Base-by-base conservation (phyloP, 2,329 filamentous ascomycete species). In the Aspergillus pseudoviridinutans region DNA sequence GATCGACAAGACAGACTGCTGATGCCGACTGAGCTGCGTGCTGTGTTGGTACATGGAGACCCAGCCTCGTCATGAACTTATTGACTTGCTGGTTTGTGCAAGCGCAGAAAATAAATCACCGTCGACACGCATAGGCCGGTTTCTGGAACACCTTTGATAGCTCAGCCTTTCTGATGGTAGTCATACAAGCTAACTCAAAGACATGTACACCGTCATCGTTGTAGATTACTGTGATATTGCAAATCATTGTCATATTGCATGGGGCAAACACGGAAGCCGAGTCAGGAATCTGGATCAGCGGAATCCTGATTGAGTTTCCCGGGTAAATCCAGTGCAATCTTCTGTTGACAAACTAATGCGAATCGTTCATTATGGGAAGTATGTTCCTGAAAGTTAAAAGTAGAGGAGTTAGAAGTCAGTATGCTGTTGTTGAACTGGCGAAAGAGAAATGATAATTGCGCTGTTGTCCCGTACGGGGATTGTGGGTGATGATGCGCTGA, bases 1-100 rank as follows among this genome's bases (percentile, higher is more conserved):
- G 8, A 59, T n/a, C 10, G 57, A 32, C 49, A 63, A 24, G 22
- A 56, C 50, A 9, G 27, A 24, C 38, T 54, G 28, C 42, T 63
- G 60, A 9, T 47, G 46, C 25, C 5, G 17, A 32, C 51, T 53
- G n/a, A 53, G 46, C 25, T 49, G 42, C n/a, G 7, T 4, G 42
- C 17, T 29, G 24, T 42, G 3, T 35, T 22, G 24, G 20, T 27
- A 53, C 51, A 49, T 49, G 2, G 42, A 52, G 5, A 7, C 3
- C 14, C 14, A 7, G 32, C 14, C 14, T 38, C 32, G 32, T 38
- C 32, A 38, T 38, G 14, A 3, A 17, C 32, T 5, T 38, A 38
- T 17, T 2, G 14, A 38, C 32, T 17, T 6, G 32, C 32, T 17
- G 4, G 32, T 6, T 14, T 35, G 14, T 17, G 32, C 32, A 1